Percentiles rank a stretch among this genome's conserved stretches.
Conservation (phyloP, 1,284 basidiomycete genomes). For the Ganoderma sinense region DNA sequence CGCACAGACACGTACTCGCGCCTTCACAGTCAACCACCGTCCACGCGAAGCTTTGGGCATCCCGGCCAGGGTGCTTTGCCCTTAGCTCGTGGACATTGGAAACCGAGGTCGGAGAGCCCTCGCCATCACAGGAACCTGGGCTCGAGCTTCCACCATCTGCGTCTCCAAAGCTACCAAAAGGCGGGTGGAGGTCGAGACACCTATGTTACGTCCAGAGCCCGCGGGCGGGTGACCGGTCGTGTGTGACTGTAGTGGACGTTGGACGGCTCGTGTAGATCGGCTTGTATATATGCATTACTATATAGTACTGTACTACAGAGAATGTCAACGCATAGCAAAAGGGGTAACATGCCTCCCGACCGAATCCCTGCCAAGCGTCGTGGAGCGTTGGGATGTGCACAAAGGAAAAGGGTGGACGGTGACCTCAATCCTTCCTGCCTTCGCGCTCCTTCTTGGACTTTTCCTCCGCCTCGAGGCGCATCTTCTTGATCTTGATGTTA, state of each 20-base stretch:
- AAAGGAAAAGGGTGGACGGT: neutral
- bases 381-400: neutral
- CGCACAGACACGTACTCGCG: conserved; percentile 61
- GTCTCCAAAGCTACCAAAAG: neutral
- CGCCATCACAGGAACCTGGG: neutral
- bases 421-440: conserved; percentile 44
- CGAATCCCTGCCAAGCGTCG: no score
- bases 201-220: conserved; percentile 60
- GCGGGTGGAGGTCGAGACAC: conserved; percentile 45
- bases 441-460: conserved; percentile 55
- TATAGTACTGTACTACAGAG: conserved; percentile 21
- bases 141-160: conserved; percentile 11
- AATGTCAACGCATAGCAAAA: neutral
- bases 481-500: conserved; percentile 72
- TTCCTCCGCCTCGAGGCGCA: conserved; percentile 58
- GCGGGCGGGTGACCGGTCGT: conserved; percentile 45
- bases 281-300: conserved; percentile 27
- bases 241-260: conserved; percentile 51
- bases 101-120: conserved; percentile 61
- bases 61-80: conserved; percentile 69
- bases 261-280: conserved; percentile 26
- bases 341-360: neutral
- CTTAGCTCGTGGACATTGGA: conserved; percentile 71
- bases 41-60: conserved; percentile 61
- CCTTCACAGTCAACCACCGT: conserved; percentile 56